Conservation (phyloP, 1,139 yeast genomes). For the Taiozyma sp. region DNA sequence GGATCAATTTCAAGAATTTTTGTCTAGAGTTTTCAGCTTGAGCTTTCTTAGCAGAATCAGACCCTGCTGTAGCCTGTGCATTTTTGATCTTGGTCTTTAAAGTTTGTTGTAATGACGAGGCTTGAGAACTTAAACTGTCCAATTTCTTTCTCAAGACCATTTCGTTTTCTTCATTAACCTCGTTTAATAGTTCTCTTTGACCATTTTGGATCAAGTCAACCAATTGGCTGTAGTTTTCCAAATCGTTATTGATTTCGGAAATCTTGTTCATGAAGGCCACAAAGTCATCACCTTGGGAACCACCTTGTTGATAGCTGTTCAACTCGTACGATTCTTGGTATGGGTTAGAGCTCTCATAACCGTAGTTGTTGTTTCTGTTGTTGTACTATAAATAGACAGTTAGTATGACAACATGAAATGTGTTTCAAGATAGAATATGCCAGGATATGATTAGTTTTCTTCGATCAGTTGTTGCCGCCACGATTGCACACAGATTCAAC, state of each 20-base stretch:
- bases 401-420: neutral
- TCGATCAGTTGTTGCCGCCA: too few species aligned
- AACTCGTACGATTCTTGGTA: slow-evolving; percentile 23
- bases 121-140: slow-evolving; percentile 71
- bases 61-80: slow-evolving; percentile 66
- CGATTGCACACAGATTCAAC: too few species aligned
- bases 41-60: slow-evolving; percentile 74
- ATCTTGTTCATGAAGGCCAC: slow-evolving; percentile 78
- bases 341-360: slow-evolving; percentile 22
- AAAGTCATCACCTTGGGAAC: slow-evolving; percentile 43
- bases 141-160: slow-evolving; percentile 69
- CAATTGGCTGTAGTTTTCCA: slow-evolving; percentile 74
- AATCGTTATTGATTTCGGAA: slow-evolving; percentile 72
- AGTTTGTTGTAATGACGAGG: slow-evolving; percentile 68
- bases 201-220: slow-evolving; percentile 74
- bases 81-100: slow-evolving; percentile 73
- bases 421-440: neutral
- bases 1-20: slow-evolving; percentile 80
- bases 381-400: neutral
- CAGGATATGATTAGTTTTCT: neutral
- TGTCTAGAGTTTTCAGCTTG: slow-evolving; percentile 89
- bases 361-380: slow-evolving; percentile 9
- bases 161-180: slow-evolving; percentile 77
- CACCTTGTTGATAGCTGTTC: slow-evolving; percentile 12
- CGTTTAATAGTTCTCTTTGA: slow-evolving; percentile 80